Conservation (phyloP, 2,329 filamentous ascomycete genomes). For the Aspergillus novoparasiticus region DNA sequence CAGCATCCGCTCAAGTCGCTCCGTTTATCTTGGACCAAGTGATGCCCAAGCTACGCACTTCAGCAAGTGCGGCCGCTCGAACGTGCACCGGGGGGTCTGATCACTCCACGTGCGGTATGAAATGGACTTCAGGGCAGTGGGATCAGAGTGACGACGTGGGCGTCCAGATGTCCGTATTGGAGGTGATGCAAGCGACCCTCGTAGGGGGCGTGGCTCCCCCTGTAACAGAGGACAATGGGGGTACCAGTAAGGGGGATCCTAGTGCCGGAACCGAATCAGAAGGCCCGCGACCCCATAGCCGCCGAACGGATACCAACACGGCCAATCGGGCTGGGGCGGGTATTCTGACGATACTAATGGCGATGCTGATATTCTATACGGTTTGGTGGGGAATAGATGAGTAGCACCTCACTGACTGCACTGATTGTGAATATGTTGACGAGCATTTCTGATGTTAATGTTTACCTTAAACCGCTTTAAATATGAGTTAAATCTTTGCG, state of each 20-base stretch:
- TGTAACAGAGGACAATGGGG: constrained; percentile 33
- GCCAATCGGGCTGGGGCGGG: constrained; percentile 47
- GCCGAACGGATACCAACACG: constrained; percentile 29
- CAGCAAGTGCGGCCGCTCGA: constrained; percentile 57
- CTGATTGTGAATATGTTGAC: neutral
- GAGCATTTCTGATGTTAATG: constrained; percentile 2
- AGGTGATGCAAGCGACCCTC: constrained; percentile 39
- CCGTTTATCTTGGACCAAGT: constrained; percentile 57
- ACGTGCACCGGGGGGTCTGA: constrained; percentile 55
- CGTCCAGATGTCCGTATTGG: constrained; percentile 43
- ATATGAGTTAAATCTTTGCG: neutral
- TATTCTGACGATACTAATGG: constrained; percentile 44
- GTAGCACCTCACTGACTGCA: constrained; percentile 9
- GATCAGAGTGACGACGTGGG: constrained; percentile 42
- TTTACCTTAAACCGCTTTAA: neutral
- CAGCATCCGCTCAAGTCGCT: constrained; percentile 58
- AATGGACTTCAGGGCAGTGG: constrained; percentile 43
- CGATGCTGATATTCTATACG: constrained; percentile 37
- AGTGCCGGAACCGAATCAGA: constrained; percentile 26
- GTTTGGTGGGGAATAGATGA: constrained; percentile 42
- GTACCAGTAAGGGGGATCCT: constrained; percentile 37
- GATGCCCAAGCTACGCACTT: constrained; percentile 55
- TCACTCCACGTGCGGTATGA: constrained; percentile 40
- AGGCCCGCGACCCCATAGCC: constrained; percentile 12
- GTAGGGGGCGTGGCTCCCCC: constrained; percentile 33